A percentile compares a stretch with the other conserved stretches of the same genome.
Conservation (phyloP, 2,329 filamentous ascomycete genomes). For the Coniosporium tulheliwenetii region DNA sequence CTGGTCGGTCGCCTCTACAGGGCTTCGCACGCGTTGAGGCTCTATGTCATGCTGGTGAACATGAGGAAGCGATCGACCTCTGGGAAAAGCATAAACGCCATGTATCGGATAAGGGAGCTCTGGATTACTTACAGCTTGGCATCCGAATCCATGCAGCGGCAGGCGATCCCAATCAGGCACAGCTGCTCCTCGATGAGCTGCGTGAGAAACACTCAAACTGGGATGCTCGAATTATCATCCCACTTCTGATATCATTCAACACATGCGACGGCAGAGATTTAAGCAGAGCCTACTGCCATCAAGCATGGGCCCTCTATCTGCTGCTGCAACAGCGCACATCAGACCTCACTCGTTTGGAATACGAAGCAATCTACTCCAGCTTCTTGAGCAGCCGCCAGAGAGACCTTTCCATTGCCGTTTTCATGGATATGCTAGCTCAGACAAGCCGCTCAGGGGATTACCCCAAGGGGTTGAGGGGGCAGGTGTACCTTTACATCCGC, state of each 20-base stretch:
- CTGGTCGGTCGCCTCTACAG: conserved; percentile 9
- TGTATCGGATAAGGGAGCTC: not conserved
- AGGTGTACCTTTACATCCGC: no score
- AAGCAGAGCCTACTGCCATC: conserved; percentile 31
- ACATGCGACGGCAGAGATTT: conserved; percentile 5
- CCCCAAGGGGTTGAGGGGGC: no score
- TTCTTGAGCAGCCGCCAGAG: conserved; percentile 53
- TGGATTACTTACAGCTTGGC: conserved; percentile 44
- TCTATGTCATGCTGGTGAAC: conserved; percentile 11
- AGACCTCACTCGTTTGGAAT: conserved; percentile 55
- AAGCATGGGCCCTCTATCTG: conserved; percentile 54
- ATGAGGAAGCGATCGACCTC: conserved; percentile 13
- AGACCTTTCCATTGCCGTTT: conserved; percentile 56
- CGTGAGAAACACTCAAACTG: conserved; percentile 28
- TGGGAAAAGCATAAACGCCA: conserved; percentile 13
- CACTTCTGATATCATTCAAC: conserved; percentile 54
- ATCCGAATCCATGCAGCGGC: conserved; percentile 45
- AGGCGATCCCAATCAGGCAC: conserved; percentile 44
- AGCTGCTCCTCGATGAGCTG: conserved; percentile 39
- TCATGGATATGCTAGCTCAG: conserved; percentile 65
- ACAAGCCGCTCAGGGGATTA: no score
- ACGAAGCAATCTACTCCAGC: conserved; percentile 55
- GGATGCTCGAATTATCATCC: conserved; percentile 44
- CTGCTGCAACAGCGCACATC: conserved; percentile 44
- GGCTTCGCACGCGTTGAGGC: conserved; percentile 12